phyloP scores from a whole-genome alignment of 768 basidiomycete species.

The Boletus huronensis region DNA sequence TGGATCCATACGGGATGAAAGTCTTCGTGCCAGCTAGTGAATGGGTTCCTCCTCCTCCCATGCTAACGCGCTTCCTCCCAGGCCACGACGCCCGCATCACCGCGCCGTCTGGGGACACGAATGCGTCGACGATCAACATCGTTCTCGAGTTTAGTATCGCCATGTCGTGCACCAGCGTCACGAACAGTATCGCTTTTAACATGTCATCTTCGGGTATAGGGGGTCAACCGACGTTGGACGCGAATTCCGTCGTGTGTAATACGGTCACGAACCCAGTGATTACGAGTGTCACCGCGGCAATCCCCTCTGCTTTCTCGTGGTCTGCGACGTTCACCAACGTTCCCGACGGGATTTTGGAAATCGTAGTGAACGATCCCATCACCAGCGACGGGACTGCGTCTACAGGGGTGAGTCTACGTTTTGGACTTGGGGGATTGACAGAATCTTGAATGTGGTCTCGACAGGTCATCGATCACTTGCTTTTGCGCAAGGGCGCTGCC shows the following conservation, averaged over 20 bases:
- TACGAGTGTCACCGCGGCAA: constrained; percentile 49
- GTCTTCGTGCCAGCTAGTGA: constrained; percentile 63
- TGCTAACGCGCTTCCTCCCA: constrained; percentile 74
- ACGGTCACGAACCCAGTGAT: constrained; percentile 46
- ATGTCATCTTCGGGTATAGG: constrained; percentile 68
- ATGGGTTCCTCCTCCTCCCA: constrained; percentile 71
- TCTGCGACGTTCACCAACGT: constrained; percentile 69
- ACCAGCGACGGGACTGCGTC: constrained; percentile 38
- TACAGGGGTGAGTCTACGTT: constrained; percentile 50
- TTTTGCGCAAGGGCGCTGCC: constrained; percentile 74
- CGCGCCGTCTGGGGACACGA: constrained; percentile 38
- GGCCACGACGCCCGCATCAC: constrained; percentile 81
- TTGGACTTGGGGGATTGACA: not conserved
- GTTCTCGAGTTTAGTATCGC: constrained; percentile 71
- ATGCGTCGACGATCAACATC: constrained; percentile 58
- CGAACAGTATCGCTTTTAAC: constrained; percentile 57
- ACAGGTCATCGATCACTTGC: constrained; percentile 68
- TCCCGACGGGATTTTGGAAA: constrained; percentile 78
- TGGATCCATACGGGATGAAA: constrained; percentile 80
- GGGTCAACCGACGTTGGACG: constrained; percentile 49
- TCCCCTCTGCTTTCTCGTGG: constrained; percentile 67
- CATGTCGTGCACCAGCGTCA: constrained; percentile 75
- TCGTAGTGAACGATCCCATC: constrained; percentile 59
- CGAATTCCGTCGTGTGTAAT: constrained; percentile 44
- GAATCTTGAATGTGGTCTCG: constrained; percentile 3